Evolutionary conservation across 352 stramenopile species (phyloP).

Genomic region (Pythium chondricola): DNA sequence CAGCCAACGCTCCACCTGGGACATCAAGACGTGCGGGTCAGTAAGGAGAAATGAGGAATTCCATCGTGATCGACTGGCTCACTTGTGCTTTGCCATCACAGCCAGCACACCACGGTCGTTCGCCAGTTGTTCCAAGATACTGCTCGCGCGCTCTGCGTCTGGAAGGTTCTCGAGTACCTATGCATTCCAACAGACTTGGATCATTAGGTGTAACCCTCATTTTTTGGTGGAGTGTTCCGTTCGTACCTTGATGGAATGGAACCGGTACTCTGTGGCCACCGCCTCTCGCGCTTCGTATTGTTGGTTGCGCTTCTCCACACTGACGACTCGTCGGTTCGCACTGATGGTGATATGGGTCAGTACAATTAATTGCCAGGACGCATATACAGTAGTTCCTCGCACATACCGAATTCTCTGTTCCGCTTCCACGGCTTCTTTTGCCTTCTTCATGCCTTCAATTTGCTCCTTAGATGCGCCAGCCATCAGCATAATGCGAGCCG

Average conservation of each 20-base stretch:
- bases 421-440: conserved; percentile 27
- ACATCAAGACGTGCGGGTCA: too few species aligned
- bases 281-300: conserved; percentile 27
- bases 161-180: conserved; percentile 50
- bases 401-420: conserved; percentile 43
- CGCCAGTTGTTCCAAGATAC: conserved; percentile 80
- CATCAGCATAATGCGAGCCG: conserved; percentile 31
- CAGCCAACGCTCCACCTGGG: conserved; percentile 83
- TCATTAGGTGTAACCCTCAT: too few species aligned
- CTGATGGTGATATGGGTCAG: conserved; percentile 21
- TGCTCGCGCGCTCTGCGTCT: conserved; percentile 43
- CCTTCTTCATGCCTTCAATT: conserved; percentile 51
- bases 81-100: conserved; percentile 88
- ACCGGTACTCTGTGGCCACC: conserved; percentile 46
- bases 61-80: conserved; percentile 3
- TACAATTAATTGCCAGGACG: too few species aligned
- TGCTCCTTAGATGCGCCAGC: conserved; percentile 32
- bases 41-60: neutral
- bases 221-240: too few species aligned
- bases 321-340: conserved; percentile 45
- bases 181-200: too few species aligned
- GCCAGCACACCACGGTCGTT: conserved; percentile 84
- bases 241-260: conserved; percentile 58
- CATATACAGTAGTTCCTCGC: too few species aligned
- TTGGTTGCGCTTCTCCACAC: conserved; percentile 48